phyloP scores from a whole-genome alignment of 2,329 filamentous ascomycete genomes.

The Celoporthe dispersa region DNA sequence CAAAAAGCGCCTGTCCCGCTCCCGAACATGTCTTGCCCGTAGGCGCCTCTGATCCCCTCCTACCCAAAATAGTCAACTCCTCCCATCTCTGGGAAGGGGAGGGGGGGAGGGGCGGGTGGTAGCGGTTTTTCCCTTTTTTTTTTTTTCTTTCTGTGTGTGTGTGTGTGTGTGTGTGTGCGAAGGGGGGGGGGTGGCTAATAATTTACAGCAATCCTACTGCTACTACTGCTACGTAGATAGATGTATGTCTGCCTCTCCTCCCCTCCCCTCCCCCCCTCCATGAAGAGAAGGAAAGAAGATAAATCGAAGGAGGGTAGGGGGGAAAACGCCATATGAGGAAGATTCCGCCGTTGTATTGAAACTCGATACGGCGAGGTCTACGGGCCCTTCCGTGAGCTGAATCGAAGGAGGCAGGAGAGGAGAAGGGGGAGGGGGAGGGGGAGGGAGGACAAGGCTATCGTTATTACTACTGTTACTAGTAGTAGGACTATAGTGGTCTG shows the following conservation, averaged over 20 bases:
- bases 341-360: slow-evolving; percentile 13
- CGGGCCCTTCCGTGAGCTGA: slow-evolving; percentile 1
- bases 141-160: no score
- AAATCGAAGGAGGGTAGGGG: neutral
- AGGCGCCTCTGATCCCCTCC: neutral
- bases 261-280: no score
- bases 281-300: neutral
- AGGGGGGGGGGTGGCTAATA: no score
- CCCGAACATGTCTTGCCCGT: slow-evolving; percentile 1
- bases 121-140: no score
- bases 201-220: neutral
- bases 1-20: neutral
- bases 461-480: neutral
- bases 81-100: neutral
- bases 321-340: neutral
- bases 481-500: neutral
- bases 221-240: neutral
- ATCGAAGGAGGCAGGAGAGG: no score
- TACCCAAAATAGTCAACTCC: neutral
- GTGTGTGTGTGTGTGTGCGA: no score
- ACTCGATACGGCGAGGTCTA: neutral
- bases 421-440: no score
- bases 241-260: neutral
- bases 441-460: neutral
- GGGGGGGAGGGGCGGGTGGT: neutral